Evolutionary conservation across 169 alveolate genomes (phyloP), one percentile per base, ranked within the genome.

Genomic region (Plasmodium cynomolgi): DNA sequence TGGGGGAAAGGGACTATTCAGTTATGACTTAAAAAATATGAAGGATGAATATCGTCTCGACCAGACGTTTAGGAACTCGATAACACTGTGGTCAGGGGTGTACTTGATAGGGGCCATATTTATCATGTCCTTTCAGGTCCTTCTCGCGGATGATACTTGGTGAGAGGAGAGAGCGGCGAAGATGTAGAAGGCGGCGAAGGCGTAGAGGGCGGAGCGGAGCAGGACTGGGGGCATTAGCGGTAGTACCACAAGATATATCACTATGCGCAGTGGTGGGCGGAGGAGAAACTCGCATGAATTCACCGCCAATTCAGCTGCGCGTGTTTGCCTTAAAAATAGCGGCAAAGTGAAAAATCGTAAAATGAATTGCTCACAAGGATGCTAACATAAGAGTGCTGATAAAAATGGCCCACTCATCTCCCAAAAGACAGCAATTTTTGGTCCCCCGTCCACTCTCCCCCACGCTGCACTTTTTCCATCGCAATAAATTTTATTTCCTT

Each of bases 131-230:
- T 98, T 98, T 94, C 99, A 98, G 96, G 97, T 97, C 33, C 96
- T 98, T 62, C 96, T 97, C 23, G 99, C 99, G 15, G 99, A 98
- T 83, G 99, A 98, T 82, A 97, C 99, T 31, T 97, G 98, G 98
- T 97, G 91, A 50, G 92, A 74, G 2, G 15, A 44, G 41, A 68
- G 58, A 29, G 68, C n/a, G n/a, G n/a, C 17, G 5, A 11, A 83
- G 37, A 23, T 6, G 37, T 1, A 13, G n/a, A 37, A 44, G 54
- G n/a, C n/a, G 54, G n/a, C 1, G 9, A 82, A 82, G 33, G 91
- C 3, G 17, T 7, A 31, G 79, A 6, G 31, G 2, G 84, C 4
- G 71, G 6, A 17, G 62, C n/a, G 68, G 68, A 44, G 31, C 33
- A 23, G 20, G 20, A 23, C 9, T 68, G 77, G 77, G 77, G 31